Percentiles rank a stretch among this genome's conserved stretches.
phyloP scores from a whole-genome alignment of 257 asterid species.

The Marsdenia floribunda region DNA sequence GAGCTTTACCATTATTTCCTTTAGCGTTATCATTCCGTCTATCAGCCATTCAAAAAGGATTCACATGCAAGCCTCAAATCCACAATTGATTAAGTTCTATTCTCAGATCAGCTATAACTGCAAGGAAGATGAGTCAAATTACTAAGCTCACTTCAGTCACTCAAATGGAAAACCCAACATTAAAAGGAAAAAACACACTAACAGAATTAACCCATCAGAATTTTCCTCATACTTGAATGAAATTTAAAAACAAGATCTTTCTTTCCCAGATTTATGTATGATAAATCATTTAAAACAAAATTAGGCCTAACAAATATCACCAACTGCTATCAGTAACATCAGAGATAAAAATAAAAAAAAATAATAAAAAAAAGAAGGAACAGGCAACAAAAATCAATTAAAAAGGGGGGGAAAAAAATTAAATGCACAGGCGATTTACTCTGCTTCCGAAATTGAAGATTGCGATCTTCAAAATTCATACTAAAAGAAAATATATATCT shows the following conservation, averaged over 20 bases:
- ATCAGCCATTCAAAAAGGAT: constrained; percentile 11
- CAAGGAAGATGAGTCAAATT: background rate
- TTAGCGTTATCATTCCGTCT: constrained; percentile 8
- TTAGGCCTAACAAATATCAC: background rate
- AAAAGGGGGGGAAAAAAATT: background rate
- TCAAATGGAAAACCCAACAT: background rate
- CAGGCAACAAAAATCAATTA: background rate
- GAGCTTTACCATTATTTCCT: constrained; percentile 15
- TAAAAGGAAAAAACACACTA: background rate
- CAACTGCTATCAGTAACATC: background rate
- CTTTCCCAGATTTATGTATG: background rate
- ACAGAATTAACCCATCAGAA: background rate
- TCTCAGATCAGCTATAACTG: background rate
- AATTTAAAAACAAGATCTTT: background rate
- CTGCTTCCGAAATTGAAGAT: background rate
- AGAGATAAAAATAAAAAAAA: background rate
- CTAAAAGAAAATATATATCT: background rate
- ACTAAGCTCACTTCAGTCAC: background rate
- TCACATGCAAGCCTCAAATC: background rate
- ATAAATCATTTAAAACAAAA: background rate
- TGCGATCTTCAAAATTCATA: background rate
- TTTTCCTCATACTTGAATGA: background rate
- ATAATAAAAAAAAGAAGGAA: too few species aligned
- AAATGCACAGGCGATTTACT: background rate
- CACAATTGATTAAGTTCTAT: background rate